Conservation (phyloP, 23 red algal species). For the Agarophyton chilense region DNA sequence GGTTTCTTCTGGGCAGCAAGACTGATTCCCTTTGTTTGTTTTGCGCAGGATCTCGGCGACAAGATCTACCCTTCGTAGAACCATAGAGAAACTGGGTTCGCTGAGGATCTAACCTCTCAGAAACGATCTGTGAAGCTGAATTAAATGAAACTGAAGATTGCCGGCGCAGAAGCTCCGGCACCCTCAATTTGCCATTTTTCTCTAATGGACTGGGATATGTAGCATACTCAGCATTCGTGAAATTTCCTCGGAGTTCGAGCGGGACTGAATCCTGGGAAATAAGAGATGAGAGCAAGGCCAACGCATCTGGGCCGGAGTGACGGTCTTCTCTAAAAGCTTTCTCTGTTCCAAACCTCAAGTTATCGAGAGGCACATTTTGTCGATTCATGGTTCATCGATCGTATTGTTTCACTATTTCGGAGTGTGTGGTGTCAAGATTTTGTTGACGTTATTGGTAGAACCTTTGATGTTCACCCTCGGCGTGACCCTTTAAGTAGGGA, state of each 20-base stretch:
- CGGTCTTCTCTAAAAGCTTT: neutral
- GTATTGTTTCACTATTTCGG: too few species aligned
- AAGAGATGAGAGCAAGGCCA: neutral
- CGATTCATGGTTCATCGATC: neutral
- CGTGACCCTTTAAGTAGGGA: too few species aligned
- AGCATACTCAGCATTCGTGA: neutral
- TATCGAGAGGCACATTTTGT: neutral
- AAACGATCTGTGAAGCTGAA: neutral
- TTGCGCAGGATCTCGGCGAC: neutral
- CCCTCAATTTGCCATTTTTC: neutral
- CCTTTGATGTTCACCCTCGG: too few species aligned
- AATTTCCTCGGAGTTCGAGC: neutral
- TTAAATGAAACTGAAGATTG: neutral
- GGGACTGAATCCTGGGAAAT: neutral
- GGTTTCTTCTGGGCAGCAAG: neutral
- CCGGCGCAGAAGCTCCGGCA: neutral
- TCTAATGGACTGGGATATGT: neutral
- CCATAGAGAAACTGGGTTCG: neutral
- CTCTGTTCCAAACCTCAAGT: neutral
- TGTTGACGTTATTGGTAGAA: too few species aligned
- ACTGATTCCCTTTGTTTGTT: neutral
- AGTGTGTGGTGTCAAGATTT: too few species aligned
- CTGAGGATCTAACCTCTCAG: neutral
- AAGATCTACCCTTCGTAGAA: neutral
- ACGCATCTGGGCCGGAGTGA: neutral